Evolutionary conservation across 352 stramenopile species (phyloP).

Genomic region (Phytophthora pluvialis): DNA sequence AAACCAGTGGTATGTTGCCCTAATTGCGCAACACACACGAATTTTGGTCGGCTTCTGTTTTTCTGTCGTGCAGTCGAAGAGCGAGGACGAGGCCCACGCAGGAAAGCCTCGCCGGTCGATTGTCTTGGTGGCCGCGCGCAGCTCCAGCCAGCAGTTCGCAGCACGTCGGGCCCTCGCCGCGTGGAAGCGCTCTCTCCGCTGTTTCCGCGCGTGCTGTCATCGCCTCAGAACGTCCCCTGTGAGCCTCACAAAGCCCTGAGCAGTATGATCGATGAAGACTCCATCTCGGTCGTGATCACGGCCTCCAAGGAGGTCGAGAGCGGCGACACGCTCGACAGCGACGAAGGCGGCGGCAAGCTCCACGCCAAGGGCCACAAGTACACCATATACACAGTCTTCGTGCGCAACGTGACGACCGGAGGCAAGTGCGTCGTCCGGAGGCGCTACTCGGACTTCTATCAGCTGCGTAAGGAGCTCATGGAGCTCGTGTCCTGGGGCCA

Average conservation of each 20-base stretch:
- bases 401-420: slow-evolving; percentile 75
- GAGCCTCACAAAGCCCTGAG: not conserved
- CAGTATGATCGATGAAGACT: slow-evolving; percentile 66
- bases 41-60: slow-evolving; percentile 39
- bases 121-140: slow-evolving; percentile 26
- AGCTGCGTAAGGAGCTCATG: slow-evolving; percentile 84
- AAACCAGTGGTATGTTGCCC: not conserved
- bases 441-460: slow-evolving; percentile 89
- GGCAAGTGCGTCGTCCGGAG: slow-evolving; percentile 79
- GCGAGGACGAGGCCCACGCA: slow-evolving; percentile 33
- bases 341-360: slow-evolving; percentile 14
- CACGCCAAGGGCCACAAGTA: slow-evolving; percentile 63
- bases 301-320: slow-evolving; percentile 62
- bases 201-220: not conserved
- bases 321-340: slow-evolving; percentile 21
- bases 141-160: slow-evolving; percentile 14
- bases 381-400: slow-evolving; percentile 88
- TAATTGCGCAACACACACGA: slow-evolving; percentile 24
- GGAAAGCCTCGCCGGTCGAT: slow-evolving; percentile 28
- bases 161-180: not conserved
- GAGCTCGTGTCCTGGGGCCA: slow-evolving; percentile 82
- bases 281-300: slow-evolving; percentile 70
- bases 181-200: slow-evolving; percentile 3
- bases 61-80: slow-evolving; percentile 39
- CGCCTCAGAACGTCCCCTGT: not conserved